Base-by-base conservation (phyloP, 2,329 filamentous ascomycete species). In the Pseudogymnoascus verrucosus region DNA sequence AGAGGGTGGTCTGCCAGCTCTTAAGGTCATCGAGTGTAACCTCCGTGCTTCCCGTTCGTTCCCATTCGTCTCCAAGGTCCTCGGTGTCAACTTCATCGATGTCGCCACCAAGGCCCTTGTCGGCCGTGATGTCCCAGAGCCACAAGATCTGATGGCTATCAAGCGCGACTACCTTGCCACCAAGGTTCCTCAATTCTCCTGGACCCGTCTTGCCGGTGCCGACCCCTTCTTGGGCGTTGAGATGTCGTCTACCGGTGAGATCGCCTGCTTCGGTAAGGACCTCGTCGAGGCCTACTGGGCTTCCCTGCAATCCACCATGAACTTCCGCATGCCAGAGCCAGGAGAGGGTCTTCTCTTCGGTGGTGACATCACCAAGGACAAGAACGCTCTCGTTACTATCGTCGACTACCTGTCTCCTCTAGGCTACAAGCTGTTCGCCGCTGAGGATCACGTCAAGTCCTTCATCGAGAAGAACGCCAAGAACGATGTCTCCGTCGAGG, bases 11-110 rank as follows among this genome's bases (percentile, higher is more conserved):
- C 84, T 89, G 73, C 85, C 90, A 36, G 82, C 84, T 28, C 85
- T 98, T 68, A 97, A 97, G 83, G 93, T 98, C 72, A 98, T 98
- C 67, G 93, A 98, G 79, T 98, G 93, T 82, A 98, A 98, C 78
- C 87, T 98, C 67, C 93, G 93, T 76, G 95, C 93, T 64, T 98
- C 93, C 65, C 92, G 93, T 67, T 98, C 93, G 0, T 98, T 98
- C 87, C 93, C 95, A 74, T 98, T 98, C 77, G 92, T 96, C 75
- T 93, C 89, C 84, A 98, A 98, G 82, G 93, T 97, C 44, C 87
- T 98, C 63, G 93, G 93, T 68, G 89, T 87, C 72, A 97, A 98
- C 84, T 97, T 98, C 82, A 96, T 98, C 68, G 93, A 97, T 69
- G 86, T 93, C 67, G 95, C 95, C 62, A 96, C 93, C 74, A 93